A percentile compares a stretch with the other conserved stretches of the same genome.
These are phyloP conservation scores for Hyparrhenia diplandra DNA, from an alignment of 176 grass and related monocot genomes.

Conservation along the genomic window DNA sequence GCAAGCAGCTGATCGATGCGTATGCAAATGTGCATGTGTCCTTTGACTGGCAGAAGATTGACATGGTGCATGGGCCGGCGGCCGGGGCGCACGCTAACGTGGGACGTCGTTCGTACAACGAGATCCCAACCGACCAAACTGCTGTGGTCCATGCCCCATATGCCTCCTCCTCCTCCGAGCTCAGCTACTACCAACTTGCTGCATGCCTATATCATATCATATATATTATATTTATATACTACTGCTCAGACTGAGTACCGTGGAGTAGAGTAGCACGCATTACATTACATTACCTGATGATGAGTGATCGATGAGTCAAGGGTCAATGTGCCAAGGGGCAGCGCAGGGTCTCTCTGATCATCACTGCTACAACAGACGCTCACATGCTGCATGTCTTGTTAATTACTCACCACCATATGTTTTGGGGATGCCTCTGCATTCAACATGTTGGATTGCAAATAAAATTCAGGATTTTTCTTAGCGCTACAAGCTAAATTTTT, in stretches of 20 bases:
- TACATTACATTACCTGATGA: too few species aligned
- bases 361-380: neutral
- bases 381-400: neutral
- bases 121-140: slow-evolving; percentile 46
- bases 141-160: slow-evolving; percentile 16
- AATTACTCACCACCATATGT: neutral
- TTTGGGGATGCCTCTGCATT: neutral
- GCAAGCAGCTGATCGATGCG: neutral
- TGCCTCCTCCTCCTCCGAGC: neutral
- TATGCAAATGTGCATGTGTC: neutral
- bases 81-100: slow-evolving; percentile 38
- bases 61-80: neutral
- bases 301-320: neutral
- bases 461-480: neutral
- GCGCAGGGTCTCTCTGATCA: neutral
- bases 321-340: neutral
- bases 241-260: too few species aligned
- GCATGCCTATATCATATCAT: neutral
- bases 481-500: too few species aligned
- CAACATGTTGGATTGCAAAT: neutral
- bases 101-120: slow-evolving; percentile 33
- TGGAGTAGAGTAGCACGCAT: too few species aligned
- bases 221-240: too few species aligned
- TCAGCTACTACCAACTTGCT: neutral
- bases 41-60: neutral